Percentiles rank a stretch among this genome's conserved stretches.
Conservation (phyloP, 192 early-diverging fungal species). For the Linnemannia exigua region DNA sequence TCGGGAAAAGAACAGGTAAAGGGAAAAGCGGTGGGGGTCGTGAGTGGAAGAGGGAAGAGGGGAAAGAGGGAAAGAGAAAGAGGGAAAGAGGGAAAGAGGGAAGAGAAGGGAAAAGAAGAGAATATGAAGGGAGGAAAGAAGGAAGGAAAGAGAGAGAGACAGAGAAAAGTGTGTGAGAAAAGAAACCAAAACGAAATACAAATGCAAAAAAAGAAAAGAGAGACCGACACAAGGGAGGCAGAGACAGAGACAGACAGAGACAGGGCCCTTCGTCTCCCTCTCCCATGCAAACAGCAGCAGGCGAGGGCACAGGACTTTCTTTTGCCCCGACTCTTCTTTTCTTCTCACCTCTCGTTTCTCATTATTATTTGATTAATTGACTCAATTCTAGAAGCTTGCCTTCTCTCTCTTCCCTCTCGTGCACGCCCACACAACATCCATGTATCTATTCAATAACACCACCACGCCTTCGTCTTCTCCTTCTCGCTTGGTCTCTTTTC, state of each 20-base stretch:
- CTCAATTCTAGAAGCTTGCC: not conserved
- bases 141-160: too few species aligned
- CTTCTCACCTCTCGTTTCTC: not conserved
- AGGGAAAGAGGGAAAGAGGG: not conserved
- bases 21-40: not conserved
- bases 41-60: not conserved
- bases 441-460: not conserved
- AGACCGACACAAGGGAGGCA: not conserved
- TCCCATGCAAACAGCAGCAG: not conserved
- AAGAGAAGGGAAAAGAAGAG: not conserved
- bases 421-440: not conserved
- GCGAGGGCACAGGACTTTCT: not conserved
- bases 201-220: not conserved
- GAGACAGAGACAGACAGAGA: not conserved
- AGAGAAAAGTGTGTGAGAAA: not conserved
- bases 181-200: not conserved
- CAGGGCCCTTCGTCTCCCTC: not conserved
- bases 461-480: not conserved
- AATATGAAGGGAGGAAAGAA: not conserved
- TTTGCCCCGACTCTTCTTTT: not conserved
- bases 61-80: not conserved
- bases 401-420: not conserved
- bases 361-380: not conserved
- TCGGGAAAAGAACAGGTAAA: not conserved
- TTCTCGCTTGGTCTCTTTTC: not conserved